Base-by-base conservation (phyloP, 257 asterid genomes). In the Solanum bulbocastanum region DNA sequence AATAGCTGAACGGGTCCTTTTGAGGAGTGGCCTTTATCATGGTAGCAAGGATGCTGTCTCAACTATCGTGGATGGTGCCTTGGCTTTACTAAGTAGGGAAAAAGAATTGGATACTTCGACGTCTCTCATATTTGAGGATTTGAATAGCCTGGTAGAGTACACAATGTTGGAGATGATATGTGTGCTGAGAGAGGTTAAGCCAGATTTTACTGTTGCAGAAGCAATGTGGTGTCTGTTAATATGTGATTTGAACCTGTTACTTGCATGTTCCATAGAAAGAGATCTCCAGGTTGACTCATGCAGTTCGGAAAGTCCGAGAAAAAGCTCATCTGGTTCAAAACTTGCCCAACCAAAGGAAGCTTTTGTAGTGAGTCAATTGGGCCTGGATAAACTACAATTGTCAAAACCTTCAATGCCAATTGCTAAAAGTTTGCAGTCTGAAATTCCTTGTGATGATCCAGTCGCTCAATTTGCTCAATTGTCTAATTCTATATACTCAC, bases 1-100 rank as follows among this genome's bases (percentile, higher is more conserved):
- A 87, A 90, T 56, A 85, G 97, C 98, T 9, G 95, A 94, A 91
- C 88, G 93, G 96, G 94, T 95, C n/a, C 87, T 96, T 81, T 86
- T 95, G 72, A 90, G 89, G 85, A 90, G 95, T 76, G 92, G 95
- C 82, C 87, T 92, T 73, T 90, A 88, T 91, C 93, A 95, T 83
- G 98, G 98, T 42, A 90, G 89, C 90, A 92, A 92, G 86, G 98
- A 95, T 58, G 90, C 88, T n/a, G 90, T 91, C 8, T 92, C 96
- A 27, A 94, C 94, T 87, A 92, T 94, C 11, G 93, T 94, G 7
- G 95, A 94, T 44, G 92, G 96, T 83, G 98, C 98, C 87, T 88
- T 93, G 91, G 90, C 93, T 69, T 86, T 94, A 83, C 74, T 94
- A 66, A 91, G 91, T 87, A 88, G 88, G 86, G 93, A 90, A 88